Evolutionary conservation across 805 yeast species (phyloP), one percentile per base, ranked within the genome.

Genomic region (Lipomyces orientalis): DNA sequence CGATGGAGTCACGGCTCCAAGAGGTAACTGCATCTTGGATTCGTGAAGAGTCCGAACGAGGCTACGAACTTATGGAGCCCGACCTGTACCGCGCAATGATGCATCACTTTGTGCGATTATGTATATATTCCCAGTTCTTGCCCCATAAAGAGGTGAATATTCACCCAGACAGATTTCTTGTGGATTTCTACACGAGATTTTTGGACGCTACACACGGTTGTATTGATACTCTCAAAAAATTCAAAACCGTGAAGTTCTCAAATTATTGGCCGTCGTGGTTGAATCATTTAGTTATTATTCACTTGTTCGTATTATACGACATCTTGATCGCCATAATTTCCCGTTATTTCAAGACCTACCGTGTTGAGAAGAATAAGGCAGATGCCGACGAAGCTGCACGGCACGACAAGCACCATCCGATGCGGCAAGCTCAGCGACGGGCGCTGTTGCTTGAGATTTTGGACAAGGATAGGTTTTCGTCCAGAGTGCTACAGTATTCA

Each of bases 211-310:
- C 43, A 3, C 58, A 43, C 33, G 35, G 43, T 3, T 52, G 56
- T 9, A 22, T 54, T 12, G 68, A 55, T 2, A 33, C 61, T 1
- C 60, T 67, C 12, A 43, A 37, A 12, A 43, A 51, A 29, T 22
- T 67, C 16, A 37, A 55, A 35, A 31, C 52, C 2, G 33, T 64
- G 14, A 64, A 62, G 58, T 19, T n/a, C 16, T 19, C 61, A 14
- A 56, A n/a, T 49, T 61, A 61, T 39, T 37, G 58, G 58, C 71
- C 71, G 29, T 59, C 52, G 10, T 67, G 71, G 71, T 39, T 60
- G 14, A 52, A 34, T 22, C 65, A 67, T 39, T 33, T 65, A 31
- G 25, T 64, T 7, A 22, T 64, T 19, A 22, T 67, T 4, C 39
- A 54, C 2, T 10, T 61, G 60, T 64, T 62, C 37, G 43, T 60